Conservation (phyloP, 2,329 filamentous ascomycete species). For the Colletotrichum noveboracense region DNA sequence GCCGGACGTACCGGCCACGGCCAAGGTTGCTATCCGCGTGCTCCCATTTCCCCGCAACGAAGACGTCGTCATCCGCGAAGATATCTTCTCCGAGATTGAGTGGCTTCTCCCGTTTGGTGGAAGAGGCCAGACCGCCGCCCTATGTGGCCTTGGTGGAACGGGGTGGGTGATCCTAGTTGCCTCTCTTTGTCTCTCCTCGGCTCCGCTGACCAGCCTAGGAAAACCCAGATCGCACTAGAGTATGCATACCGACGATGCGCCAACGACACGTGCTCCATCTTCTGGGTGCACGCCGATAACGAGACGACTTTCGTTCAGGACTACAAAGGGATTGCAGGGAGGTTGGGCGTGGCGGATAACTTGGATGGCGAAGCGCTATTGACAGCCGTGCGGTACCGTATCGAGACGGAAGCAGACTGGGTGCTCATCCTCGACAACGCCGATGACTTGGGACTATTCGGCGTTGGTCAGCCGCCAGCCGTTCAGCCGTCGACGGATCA, state of each 20-base stretch:
- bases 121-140: constrained; percentile 24
- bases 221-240: constrained; percentile 42
- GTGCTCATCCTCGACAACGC: constrained; percentile 39
- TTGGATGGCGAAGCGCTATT: constrained; percentile 25
- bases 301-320: constrained; percentile 33
- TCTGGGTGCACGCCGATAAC: constrained; percentile 42
- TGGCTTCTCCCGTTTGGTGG: constrained; percentile 19
- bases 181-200: neutral
- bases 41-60: constrained; percentile 29
- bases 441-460: constrained; percentile 34
- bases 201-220: constrained; percentile 28
- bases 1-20: neutral
- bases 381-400: constrained; percentile 13
- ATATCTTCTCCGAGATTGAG: constrained; percentile 24
- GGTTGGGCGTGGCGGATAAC: constrained; percentile 24
- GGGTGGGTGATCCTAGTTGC: constrained; percentile 24
- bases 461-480: constrained; percentile 3
- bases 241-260: constrained; percentile 33
- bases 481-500: neutral
- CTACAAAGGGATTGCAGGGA: constrained; percentile 33
- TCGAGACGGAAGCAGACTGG: constrained; percentile 28
- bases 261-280: constrained; percentile 31
- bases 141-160: constrained; percentile 32
- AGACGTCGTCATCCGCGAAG: constrained; percentile 26
- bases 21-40: neutral